Evolutionary conservation across 768 basidiomycete species (phyloP), one percentile per base, ranked within the genome.

Genomic region (Hebeloma cylindrosporum): DNA sequence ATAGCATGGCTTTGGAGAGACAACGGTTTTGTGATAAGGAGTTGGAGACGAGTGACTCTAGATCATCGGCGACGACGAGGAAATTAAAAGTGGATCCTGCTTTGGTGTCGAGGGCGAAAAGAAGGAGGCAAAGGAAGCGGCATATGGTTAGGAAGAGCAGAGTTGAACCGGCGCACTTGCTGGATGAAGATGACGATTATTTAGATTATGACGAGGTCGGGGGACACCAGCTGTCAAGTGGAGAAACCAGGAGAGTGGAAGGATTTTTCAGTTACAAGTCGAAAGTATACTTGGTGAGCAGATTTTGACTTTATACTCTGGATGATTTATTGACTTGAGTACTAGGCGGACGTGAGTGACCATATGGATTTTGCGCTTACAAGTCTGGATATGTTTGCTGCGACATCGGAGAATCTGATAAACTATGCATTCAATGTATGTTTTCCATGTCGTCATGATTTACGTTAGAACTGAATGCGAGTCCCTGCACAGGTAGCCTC

Each of bases 401-500:
- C 71, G 6, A 76, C 84, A 34, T 70, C 79, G 13, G 82, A 85
- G 59, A 85, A 84, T 51, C 56, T 85, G 45, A 82, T 85, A 48
- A 74, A 80, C 45, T 86, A 80, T 60, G 79, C 82, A 4, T 86
- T 86, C 69, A 86, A 86, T 60, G 82, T 84, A 45, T 32, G 62
- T 59, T 4, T 57, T 40, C 39, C 37, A 18, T 26, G n/a, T 37
- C 43, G 29, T 36, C 20, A 28, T 40, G 38, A 14, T 14, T 25
- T n/a, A 21, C 11, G 3, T 31, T 4, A 4, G 2, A 26, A 3
- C 16, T 30, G 17, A 40, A 30, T 16, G 22, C 9, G 17, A 47
- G 11, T 31, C 37, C 36, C 33, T 38, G 14, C 48, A 21, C 48
- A 83, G 81, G 73, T 77, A 64, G 74, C 77, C 6, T 78, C 80